Conservation (phyloP, 805 yeast genomes). For the Cyberlindnera suaveolens region DNA sequence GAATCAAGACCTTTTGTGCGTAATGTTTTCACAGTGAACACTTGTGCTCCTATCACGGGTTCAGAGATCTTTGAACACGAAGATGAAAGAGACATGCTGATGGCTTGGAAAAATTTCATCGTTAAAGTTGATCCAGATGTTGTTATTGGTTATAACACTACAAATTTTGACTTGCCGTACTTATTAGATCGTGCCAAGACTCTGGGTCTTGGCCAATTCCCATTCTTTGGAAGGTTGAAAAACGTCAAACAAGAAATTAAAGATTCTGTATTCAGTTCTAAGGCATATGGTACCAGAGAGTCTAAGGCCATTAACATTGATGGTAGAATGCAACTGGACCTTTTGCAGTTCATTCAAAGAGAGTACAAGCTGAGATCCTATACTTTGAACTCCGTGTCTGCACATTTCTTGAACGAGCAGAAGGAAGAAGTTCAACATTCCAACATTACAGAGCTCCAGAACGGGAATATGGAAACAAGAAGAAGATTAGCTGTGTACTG, state of each 20-base stretch:
- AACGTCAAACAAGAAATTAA: slow-evolving; percentile 68
- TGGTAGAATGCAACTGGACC: slow-evolving; percentile 92
- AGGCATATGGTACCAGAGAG: slow-evolving; percentile 95
- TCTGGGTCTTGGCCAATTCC: slow-evolving; percentile 57
- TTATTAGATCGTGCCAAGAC: slow-evolving; percentile 81
- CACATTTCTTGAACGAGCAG: slow-evolving; percentile 89
- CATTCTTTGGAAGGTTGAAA: slow-evolving; percentile 77
- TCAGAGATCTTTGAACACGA: slow-evolving; percentile 76
- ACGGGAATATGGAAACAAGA: slow-evolving; percentile 88
- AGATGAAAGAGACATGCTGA: slow-evolving; percentile 75
- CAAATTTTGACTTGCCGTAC: slow-evolving; percentile 94
- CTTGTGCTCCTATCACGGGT: slow-evolving; percentile 92
- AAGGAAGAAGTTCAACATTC: slow-evolving; percentile 98
- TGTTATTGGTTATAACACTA: slow-evolving; percentile 90
- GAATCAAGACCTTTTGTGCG: slow-evolving; percentile 84
- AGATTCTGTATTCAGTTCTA: slow-evolving; percentile 81
- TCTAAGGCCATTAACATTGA: slow-evolving; percentile 88
- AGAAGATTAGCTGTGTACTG: slow-evolving; percentile 95
- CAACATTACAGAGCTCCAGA: slow-evolving; percentile 89
- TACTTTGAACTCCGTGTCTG: slow-evolving; percentile 91
- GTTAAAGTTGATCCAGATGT: slow-evolving; percentile 89
- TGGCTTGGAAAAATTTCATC: slow-evolving; percentile 82
- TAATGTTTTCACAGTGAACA: slow-evolving; percentile 87
- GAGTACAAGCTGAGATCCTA: slow-evolving; percentile 93
- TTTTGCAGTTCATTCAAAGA: slow-evolving; percentile 87